Base-by-base conservation (phyloP, 345 rosid species). In the Chamaenerion angustifolium region DNA sequence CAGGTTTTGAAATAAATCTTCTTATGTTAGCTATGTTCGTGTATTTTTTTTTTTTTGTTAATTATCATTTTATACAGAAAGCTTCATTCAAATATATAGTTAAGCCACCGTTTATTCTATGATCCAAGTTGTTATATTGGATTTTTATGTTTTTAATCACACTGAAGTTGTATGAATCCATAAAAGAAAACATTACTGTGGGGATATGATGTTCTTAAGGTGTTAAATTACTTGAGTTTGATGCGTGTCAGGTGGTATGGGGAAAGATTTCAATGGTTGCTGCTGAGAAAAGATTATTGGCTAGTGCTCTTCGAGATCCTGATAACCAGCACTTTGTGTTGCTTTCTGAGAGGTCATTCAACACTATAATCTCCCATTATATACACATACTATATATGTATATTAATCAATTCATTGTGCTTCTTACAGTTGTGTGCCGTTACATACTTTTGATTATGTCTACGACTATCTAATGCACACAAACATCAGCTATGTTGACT, bases 251-350 rank as follows among this genome's bases (percentile, higher is more conserved):
- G 93, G 96, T 87, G 51, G 74, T 79, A 6, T 92, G 98, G 96
- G 95, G 96, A 55, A 82, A 77, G 66, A 78, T 82, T 41, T 84
- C 96, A 10, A 82, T 92, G 98, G 74, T 92, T 72, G 95, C 87
- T 78, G 98, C 96, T 0, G 93, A 92, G 78, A 84, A 69, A 57
- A 73, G 95, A 46, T 75, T 92, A 49, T 59, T 92, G 63, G 96
- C 85, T 8, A 73, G 64, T 46, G 96, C 96, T 65, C 79, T 87
- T 45, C 55, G 68, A 67, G 96, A 92, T 76, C 82, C 83, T 62
- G 95, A 82, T 25, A 87, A 92, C 64, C 83, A 73, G 59, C 96
- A 80, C 62, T 92, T 87, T 79, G 93, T 92, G 57, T 71, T 92
- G 53, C 96, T 92, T 53, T 92, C 95, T 57, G 96, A 92, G 31